Base-by-base conservation (phyloP, 176 grass and related monocot species). In the Typha latifolia region DNA sequence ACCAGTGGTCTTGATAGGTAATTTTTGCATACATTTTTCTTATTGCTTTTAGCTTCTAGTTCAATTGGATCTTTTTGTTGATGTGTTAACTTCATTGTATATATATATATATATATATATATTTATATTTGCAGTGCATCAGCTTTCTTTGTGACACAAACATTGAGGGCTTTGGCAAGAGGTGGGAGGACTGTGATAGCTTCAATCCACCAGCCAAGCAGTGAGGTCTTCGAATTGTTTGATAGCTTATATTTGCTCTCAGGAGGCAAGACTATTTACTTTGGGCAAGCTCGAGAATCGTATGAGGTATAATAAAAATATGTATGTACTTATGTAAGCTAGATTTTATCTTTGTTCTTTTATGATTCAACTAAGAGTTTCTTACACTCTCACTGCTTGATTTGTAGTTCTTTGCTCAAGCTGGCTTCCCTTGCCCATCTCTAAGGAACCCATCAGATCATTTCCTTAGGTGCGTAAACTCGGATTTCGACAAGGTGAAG, bases 1-100 rank as follows among this genome's bases (percentile, higher is more conserved):
- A 99, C 95, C 43, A 99, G 95, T 52, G 95, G 95, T 47, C 95
- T 99, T 64, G 95, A 99, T 80, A 99, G 95, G 94, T 99, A 75
- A 19, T 43, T 10, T 26, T 43, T 43, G 37, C 37, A 43, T 43
- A 43, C 37, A 43, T 10, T 43, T 29, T 29, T 43, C 37, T 43
- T 43, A 10, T 43, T 43, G 37, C 37, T 43, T 43, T 43, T 43
- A 10, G 37, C 5, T 0, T 43, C 5, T 43, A 29, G 27, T 3
- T 43, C 9, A 43, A 43, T 43, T 43, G 37, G 37, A 43, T 43
- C 5, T 43, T 43, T 1, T 43, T 43, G 37, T 43, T 43, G 37
- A 43, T 43, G 37, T 0, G 5, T 37, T 2, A 9, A 7, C 1
- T 43, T 43, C 12, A 18, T 34, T 43, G 43, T 5, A 13, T 4